Percentiles rank a stretch among this genome's conserved stretches.
These are phyloP conservation scores for Aaosphaeria pasadenensis DNA, from an alignment of 2,329 filamentous ascomycete genomes.

Conservation along the genomic window DNA sequence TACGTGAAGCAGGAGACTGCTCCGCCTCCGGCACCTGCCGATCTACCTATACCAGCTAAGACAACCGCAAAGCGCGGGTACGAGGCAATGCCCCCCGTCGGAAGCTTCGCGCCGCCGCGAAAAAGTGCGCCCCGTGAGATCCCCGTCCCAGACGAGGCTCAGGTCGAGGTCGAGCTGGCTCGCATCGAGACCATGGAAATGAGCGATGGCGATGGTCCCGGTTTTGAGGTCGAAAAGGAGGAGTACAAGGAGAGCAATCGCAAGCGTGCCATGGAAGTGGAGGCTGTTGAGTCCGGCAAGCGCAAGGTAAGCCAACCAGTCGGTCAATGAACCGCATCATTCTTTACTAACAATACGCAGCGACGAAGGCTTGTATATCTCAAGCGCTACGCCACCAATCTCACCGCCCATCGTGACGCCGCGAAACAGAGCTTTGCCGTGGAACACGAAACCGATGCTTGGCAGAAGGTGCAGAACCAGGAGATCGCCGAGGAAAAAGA, in stretches of 20 bases:
- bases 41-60: conserved; percentile 4
- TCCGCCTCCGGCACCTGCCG: conserved; percentile 18
- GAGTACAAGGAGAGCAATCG: conserved; percentile 54
- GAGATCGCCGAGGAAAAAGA: conserved; percentile 95
- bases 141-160: conserved; percentile 53
- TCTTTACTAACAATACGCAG: conserved; percentile 39
- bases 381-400: conserved; percentile 55
- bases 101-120: conserved; percentile 12
- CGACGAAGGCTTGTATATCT: conserved; percentile 57
- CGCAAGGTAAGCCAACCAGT: conserved; percentile 54
- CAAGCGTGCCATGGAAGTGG: conserved; percentile 69
- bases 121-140: conserved; percentile 23
- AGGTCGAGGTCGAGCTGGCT: conserved; percentile 65
- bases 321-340: not conserved
- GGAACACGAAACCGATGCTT: conserved; percentile 74
- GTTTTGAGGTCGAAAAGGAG: conserved; percentile 51
- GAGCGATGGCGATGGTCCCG: conserved; percentile 55
- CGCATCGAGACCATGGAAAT: conserved; percentile 56
- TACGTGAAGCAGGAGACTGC: conserved; percentile 34
- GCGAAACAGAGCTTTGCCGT: conserved; percentile 76
- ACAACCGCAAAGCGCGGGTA: conserved; percentile 15
- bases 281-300: conserved; percentile 60
- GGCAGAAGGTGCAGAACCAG: conserved; percentile 82
- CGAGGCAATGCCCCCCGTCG: conserved; percentile 22
- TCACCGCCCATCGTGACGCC: conserved; percentile 65